Base-by-base conservation (phyloP, 2,329 filamentous ascomycete species). In the Colletotrichum eleusines region DNA sequence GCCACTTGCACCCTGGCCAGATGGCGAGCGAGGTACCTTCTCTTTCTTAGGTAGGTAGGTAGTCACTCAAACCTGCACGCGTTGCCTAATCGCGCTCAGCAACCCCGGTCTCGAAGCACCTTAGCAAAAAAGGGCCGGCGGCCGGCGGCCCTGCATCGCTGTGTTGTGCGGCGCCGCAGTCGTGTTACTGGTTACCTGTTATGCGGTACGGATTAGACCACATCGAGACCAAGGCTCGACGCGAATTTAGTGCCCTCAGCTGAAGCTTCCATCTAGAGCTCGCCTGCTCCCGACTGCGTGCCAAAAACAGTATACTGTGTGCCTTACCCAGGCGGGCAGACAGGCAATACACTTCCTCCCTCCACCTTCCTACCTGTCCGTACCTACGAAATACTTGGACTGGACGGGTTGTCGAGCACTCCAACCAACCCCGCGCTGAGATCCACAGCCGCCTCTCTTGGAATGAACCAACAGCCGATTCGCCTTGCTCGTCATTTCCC, bases 351-450 rank as follows among this genome's bases (percentile, higher is more conserved):
- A 18, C 16, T 20, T 3, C 35, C 7, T 38, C 1, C 35, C 35
- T 38, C n/a, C n/a, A 38, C 9, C 9, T 38, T 12, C 14, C 38
- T 18, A 40, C 38, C 9, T 40, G 38, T 16, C 2, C 5, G n/a
- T 40, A 38, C 35, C 12, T 14, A 14, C 9, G 12, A 40, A 5
- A 9, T 40, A 16, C 35, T 63, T 64, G 48, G 18, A 18, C 40
- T 35, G 42, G 54, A 60, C 55, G 50, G 61, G 46, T 61, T 50
- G 42, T 60, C 54, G 48, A 68, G 58, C 51, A 54, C 54, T 55
- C 69, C 31, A 72, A 73, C 69, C 31, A 72, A 73, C 71, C 71
- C 71, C 68, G 71, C 71, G 63, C 68, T 60, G 69, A 58, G 63
- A 68, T 72, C 69, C 66, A 72, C 69, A 72, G 51, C 66, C 48